Evolutionary conservation across 139 green algal species (phyloP).

Genomic region (Ettlia oleoabundans): DNA sequence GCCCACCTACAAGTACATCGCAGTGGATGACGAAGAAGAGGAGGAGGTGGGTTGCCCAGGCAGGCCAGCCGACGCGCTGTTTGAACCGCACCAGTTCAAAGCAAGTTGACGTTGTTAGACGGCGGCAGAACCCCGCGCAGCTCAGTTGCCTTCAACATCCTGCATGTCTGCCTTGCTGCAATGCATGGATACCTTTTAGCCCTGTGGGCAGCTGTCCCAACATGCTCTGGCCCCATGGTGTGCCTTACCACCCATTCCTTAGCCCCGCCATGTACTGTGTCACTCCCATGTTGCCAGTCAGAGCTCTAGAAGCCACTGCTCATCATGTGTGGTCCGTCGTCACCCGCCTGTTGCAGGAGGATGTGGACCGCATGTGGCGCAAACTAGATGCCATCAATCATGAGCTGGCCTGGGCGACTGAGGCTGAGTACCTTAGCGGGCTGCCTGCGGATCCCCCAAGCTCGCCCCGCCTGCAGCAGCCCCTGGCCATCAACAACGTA

Average conservation of each 20-base stretch:
- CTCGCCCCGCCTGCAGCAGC: slow-evolving; percentile 2
- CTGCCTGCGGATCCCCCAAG: slow-evolving; percentile 37
- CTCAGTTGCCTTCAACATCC: neutral
- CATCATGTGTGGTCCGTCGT: no score
- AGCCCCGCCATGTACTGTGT: no score
- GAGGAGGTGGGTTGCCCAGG: slow-evolving; percentile 23
- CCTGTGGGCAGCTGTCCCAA: no score
- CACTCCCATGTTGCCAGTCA: no score
- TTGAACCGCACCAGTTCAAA: no score
- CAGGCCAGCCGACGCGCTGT: no score
- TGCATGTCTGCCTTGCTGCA: no score
- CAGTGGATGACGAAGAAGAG: neutral
- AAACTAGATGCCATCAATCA: slow-evolving; percentile 7
- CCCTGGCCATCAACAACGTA: neutral
- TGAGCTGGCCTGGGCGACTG: slow-evolving; percentile 34
- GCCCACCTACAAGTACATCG: slow-evolving; percentile 24
- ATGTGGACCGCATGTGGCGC: neutral
- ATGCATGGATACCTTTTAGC: no score
- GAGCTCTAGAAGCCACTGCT: no score
- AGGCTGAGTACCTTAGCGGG: slow-evolving; percentile 40
- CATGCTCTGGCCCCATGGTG: no score
- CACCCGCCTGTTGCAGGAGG: neutral
- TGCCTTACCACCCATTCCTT: no score
- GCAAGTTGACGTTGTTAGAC: neutral
- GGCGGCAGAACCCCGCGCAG: neutral